Evolutionary conservation across 1,284 basidiomycete species (phyloP), one percentile per base, ranked within the genome.

Genomic region (Hortiboletus rubellus): DNA sequence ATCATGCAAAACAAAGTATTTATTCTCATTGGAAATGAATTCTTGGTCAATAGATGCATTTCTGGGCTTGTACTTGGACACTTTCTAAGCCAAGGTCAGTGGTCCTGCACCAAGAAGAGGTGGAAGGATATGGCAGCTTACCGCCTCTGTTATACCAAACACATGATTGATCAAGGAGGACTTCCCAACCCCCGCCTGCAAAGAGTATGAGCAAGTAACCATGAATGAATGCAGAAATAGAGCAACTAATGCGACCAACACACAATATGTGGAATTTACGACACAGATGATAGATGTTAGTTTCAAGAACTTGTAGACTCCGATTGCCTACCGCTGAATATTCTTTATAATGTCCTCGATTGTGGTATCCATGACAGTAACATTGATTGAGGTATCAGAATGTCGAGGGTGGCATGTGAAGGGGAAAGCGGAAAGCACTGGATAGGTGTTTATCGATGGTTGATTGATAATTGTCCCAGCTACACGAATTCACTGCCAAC

Each of bases 121-220:
- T 27, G 27, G 27, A 27, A 6, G 27, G 27, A 27, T 27, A 27
- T 5, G 27, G 27, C 27, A 27, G 27, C 27, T 27, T 27, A 27
- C 27, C 7, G 27, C 27, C 27, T 27, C 27, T 5, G 5, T 27
- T 27, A 27, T 14, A 14, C 33, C 33, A 34, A 34, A 34, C 5
- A 14, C 12, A 14, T 12, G 41, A 14, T 54, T 54, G 27, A 54
- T 44, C 41, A 53, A 22, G 11, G 42, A 50, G 24, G 58, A 60
- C 36, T 59, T 59, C 9, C 58, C 57, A 14, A 60, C 57, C n/a
- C 58, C 58, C 4, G 58, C 12, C 58, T 60, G 27, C 34, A n/a
- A 43, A 18, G n/a, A 27, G 3, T 5, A 34, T 52, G 15, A 40
- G 46, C 7, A 17, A 33, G 15, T 12, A 18, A 3, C 14, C 2